phyloP scores from a whole-genome alignment of 768 basidiomycete species.

The Sarcodon aspratus region DNA sequence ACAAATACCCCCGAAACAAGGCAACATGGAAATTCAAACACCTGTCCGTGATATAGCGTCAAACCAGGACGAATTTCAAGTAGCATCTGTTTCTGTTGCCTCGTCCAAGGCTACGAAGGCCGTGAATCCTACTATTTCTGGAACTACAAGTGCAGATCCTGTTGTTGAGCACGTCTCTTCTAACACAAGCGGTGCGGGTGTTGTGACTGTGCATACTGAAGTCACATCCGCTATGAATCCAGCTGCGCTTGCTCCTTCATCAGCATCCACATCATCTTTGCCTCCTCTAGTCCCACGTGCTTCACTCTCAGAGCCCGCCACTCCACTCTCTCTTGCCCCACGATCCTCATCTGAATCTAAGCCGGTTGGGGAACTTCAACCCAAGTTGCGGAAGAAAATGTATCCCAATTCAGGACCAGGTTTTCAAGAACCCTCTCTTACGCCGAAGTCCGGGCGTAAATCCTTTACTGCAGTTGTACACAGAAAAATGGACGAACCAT shows the following conservation, averaged over 20 bases:
- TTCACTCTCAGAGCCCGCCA: constrained; percentile 5
- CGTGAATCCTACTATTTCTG: too few species aligned
- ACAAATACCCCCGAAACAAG: too few species aligned
- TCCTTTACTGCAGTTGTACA: constrained; percentile 23
- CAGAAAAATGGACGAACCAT: constrained; percentile 11
- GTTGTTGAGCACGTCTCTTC: constrained; percentile 5
- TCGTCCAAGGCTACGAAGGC: too few species aligned
- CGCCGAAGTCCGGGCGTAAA: constrained; percentile 9
- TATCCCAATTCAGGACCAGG: neutral
- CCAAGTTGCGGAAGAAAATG: constrained; percentile 1
- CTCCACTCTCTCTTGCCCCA: constrained; percentile 4
- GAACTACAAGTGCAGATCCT: too few species aligned
- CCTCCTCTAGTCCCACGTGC: neutral
- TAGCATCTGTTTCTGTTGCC: too few species aligned
- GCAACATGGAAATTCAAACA: too few species aligned
- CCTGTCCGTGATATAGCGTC: too few species aligned
- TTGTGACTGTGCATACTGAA: constrained; percentile 9
- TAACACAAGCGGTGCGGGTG: constrained; percentile 5
- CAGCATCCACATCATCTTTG: neutral
- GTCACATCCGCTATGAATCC: constrained; percentile 7
- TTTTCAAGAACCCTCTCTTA: constrained; percentile 10
- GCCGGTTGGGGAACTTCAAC: neutral
- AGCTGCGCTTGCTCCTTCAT: constrained; percentile 7
- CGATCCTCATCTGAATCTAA: constrained; percentile 4
- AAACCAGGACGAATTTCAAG: too few species aligned